Base-by-base conservation (phyloP, 2,329 filamentous ascomycete species). In the Metarhizium rileyi region DNA sequence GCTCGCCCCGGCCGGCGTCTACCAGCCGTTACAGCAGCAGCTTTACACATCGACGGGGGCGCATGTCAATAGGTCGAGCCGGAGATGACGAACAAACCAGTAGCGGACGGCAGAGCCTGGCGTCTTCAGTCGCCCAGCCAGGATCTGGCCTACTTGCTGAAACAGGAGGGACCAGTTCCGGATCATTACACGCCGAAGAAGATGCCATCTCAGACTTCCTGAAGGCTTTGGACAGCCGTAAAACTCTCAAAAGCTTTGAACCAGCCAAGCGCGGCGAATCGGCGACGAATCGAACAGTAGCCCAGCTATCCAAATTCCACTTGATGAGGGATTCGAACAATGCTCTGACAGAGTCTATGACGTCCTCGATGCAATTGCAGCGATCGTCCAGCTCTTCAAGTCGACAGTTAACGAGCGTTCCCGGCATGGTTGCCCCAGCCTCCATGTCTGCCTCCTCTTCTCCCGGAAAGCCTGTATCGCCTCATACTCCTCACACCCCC, bases 181-280 rank as follows among this genome's bases (percentile, higher is more conserved):
- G 87, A 5, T 84, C 81, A 2, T 71, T 84, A 44, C 78, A 81
- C 53, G 76, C 84, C 0, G 91, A 97, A 57, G 90, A 95, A 59
- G 88, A 95, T 59, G 90, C 93, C 55, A 95, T 98, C 38, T 89
- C 87, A 0, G 90, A 94, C 47, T 98, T 97, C 59, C 70, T 98
- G 53, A 94, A 94, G 60, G 77, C 89, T 53, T 75, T 98, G 6
- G 91, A 97, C 52, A 84, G 82, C 59, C 87, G 87, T 63, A 95
- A 90, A 66, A 91, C 90, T n/a, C 68, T 93, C 25, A 83, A 81
- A 64, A 88, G 84, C 65, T 87, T 96, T 50, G 83, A 90, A 54
- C 72, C 75, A 44, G 75, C 80, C 16, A 83, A 78, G 57, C 81
- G 78, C 53, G 77, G 81, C 8, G 84, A 90, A 55, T 80, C 83